Evolutionary conservation across 352 stramenopile genomes (phyloP).

Genomic region (Aphanomyces cochlioides): DNA sequence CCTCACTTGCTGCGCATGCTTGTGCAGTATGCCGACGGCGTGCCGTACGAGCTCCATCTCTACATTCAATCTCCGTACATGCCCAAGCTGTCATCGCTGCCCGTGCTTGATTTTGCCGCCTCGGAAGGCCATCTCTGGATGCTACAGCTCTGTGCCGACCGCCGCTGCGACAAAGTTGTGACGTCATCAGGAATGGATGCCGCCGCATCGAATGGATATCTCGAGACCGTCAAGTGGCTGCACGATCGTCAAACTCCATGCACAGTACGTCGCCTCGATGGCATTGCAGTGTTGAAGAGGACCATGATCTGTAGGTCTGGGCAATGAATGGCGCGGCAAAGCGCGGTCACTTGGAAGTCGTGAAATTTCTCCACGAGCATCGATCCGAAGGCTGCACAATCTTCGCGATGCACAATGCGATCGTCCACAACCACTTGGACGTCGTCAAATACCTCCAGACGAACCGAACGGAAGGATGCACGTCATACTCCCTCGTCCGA

Average conservation of each 20-base stretch:
- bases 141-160: slow-evolving; percentile 8
- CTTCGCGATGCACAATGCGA: slow-evolving; percentile 25
- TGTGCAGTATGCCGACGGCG: neutral
- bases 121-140: neutral
- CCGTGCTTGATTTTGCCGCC: slow-evolving; percentile 9
- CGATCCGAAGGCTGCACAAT: slow-evolving; percentile 22
- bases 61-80: neutral
- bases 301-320: slow-evolving; percentile 14
- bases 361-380: slow-evolving; percentile 23
- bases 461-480: slow-evolving; percentile 21
- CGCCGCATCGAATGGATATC: slow-evolving; percentile 20
- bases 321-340: slow-evolving; percentile 28
- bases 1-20: neutral
- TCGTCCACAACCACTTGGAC: slow-evolving; percentile 12
- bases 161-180: neutral
- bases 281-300: neutral
- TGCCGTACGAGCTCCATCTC: neutral
- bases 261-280: neutral
- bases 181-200: slow-evolving; percentile 9
- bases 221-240: slow-evolving; percentile 18
- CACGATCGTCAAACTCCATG: neutral
- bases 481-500: slow-evolving; percentile 23
- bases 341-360: slow-evolving; percentile 21
- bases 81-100: neutral
- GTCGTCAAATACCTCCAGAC: neutral